Evolutionary conservation across 1,139 yeast species (phyloP), one percentile per base, ranked within the genome.

Genomic region (Scheffersomyces cryptocercus): DNA sequence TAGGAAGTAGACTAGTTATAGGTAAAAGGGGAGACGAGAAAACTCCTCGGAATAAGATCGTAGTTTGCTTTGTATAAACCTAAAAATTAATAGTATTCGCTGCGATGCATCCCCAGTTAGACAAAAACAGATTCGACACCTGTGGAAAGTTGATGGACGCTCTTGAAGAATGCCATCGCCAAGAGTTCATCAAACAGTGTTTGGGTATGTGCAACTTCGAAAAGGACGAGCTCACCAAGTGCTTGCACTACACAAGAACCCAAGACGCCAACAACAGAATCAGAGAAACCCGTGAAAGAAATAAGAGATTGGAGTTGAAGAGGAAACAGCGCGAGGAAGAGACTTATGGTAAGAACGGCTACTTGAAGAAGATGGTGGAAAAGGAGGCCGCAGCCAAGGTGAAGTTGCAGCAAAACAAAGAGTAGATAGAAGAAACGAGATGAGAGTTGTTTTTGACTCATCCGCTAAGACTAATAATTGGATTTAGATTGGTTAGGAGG

Each of bases 101-200:
- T 20, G 8, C 26, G 3, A 74, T 74, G 79, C 79, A 74, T 49
- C 79, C 79, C 14, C 79, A 74, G 51, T 62, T 74, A 51, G 79
- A 74, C 55, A 69, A 64, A 49, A 65, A 64, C 48, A 61, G 79
- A 51, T 74, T 73, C 48, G 74, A 69, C 43, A 68, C 86, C 30
- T 93, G 99, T 64, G 84, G 81, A 40, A 86, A 84, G 50, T 77
- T 90, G 42, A 89, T 93, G 68, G 85, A 85, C 51, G 97, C 96
- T 0, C 77, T 93, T 11, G 97, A 91, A 59, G 85, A 88, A 60
- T 93, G 99, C 62, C 97, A 91, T 59, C 75, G 82, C 48, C 79
- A 77, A 48, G 87, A 84, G 46, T 86, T 84, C 53, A 56, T 87
- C 50, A 77, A 81, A 55, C 82, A 87, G 59, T 84, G 88, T n/a